These are phyloP conservation scores for Chaetomium olivaceum DNA, from an alignment of 2,329 filamentous ascomycete genomes.

Conservation along the genomic window DNA sequence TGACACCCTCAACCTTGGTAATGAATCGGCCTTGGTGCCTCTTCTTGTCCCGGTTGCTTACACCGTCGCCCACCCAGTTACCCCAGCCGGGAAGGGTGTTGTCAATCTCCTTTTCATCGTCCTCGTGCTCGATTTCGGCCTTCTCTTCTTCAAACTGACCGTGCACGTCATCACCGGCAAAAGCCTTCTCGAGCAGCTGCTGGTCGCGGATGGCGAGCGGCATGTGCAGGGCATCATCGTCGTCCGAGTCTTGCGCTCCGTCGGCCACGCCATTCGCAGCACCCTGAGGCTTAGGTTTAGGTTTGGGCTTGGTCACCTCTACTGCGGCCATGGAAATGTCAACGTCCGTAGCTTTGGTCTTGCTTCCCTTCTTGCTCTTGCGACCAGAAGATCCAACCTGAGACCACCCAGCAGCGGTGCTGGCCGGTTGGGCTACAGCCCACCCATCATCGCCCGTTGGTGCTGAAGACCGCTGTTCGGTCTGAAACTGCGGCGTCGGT, in stretches of 20 bases:
- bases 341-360: constrained; percentile 41
- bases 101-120: constrained; percentile 80
- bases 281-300: constrained; percentile 20
- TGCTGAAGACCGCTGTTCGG: constrained; percentile 19
- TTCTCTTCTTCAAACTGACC: constrained; percentile 83
- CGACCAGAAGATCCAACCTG: constrained; percentile 39
- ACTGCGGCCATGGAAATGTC: constrained; percentile 43
- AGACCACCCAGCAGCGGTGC: constrained; percentile 46
- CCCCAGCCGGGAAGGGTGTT: constrained; percentile 94
- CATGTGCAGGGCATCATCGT: constrained; percentile 50
- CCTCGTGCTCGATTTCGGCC: constrained; percentile 65
- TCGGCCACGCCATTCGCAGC: constrained; percentile 24
- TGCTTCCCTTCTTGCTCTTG: constrained; percentile 43
- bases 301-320: constrained; percentile 31
- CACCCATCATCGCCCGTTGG: constrained; percentile 42
- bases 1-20: constrained; percentile 70
- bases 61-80: constrained; percentile 81
- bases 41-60: constrained; percentile 69
- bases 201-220: constrained; percentile 61
- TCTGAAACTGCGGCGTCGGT: not conserved
- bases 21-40: constrained; percentile 63
- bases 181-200: constrained; percentile 76
- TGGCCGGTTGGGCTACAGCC: constrained; percentile 35
- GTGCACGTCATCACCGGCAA: constrained; percentile 83
- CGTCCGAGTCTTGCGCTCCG: constrained; percentile 45